phyloP scores from a whole-genome alignment of 1,284 basidiomycete species.

The Wallemia ichthyophaga region DNA sequence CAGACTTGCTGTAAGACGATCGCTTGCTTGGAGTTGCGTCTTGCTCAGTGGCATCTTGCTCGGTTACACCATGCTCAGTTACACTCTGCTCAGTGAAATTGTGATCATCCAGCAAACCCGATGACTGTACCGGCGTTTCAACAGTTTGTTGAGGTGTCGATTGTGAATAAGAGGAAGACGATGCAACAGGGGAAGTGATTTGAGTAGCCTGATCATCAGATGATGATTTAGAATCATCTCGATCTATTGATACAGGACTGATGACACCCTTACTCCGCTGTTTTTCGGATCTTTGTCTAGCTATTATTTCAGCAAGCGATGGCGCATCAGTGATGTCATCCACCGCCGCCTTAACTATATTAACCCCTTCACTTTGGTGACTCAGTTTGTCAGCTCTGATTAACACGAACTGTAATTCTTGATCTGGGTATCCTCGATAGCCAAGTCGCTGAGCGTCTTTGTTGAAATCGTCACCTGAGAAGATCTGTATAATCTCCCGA shows the following conservation, averaged over 20 bases:
- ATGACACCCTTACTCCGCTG: constrained; percentile 62
- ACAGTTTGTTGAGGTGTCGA: neutral
- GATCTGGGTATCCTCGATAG: neutral
- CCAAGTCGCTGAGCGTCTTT: neutral
- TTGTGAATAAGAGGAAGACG: neutral
- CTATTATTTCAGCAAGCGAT: constrained; percentile 43
- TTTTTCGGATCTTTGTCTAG: constrained; percentile 56
- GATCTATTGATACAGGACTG: neutral
- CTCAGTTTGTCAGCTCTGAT: neutral
- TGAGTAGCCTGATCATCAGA: neutral
- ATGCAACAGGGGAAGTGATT: neutral
- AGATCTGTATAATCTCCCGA: neutral
- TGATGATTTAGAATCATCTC: neutral
- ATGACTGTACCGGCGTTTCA: neutral
- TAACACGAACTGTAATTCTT: neutral
- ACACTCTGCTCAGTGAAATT: neutral
- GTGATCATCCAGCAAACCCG: neutral
- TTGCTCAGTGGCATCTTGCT: neutral
- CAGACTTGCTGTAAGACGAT: neutral
- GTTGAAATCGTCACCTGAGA: neutral
- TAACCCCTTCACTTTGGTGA: neutral
- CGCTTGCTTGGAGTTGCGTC: neutral
- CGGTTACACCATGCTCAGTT: too few relatives aligned
- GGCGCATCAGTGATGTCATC: constrained; percentile 1
- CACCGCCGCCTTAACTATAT: neutral